Evolutionary conservation across 805 yeast species (phyloP).

Genomic region (Blastobotrys mokoenaii): DNA sequence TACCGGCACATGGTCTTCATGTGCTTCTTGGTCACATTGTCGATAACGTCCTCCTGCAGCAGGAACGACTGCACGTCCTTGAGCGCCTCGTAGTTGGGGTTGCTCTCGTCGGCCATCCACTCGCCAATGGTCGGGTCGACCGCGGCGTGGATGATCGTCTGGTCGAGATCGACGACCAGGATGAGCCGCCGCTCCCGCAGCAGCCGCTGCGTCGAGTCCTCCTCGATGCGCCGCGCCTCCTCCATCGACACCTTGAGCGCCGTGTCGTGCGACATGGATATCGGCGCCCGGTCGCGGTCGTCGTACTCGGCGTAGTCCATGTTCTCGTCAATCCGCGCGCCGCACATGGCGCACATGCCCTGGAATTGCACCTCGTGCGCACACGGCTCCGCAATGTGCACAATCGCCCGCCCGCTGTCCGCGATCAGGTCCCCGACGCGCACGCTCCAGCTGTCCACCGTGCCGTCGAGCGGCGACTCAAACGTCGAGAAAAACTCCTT

Average conservation of each 20-base stretch:
- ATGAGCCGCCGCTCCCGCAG: constrained; percentile 61
- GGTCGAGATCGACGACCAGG: constrained; percentile 92
- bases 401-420: constrained; percentile 39
- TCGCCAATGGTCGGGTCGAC: constrained; percentile 96
- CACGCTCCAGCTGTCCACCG: constrained; percentile 42
- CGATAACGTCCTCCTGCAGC: constrained; percentile 47
- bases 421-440: constrained; percentile 51
- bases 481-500: constrained; percentile 39
- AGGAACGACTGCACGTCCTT: constrained; percentile 73
- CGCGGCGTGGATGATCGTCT: constrained; percentile 94
- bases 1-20: constrained; percentile 62
- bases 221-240: constrained; percentile 83
- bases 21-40: constrained; percentile 42
- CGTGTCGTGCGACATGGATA: constrained; percentile 81
- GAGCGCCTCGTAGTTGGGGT: constrained; percentile 79
- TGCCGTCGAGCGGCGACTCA: constrained; percentile 79
- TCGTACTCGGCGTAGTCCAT: constrained; percentile 63
- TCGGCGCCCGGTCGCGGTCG: constrained; percentile 68
- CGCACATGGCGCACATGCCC: constrained; percentile 91
- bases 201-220: constrained; percentile 51
- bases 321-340: constrained; percentile 58
- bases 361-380: constrained; percentile 90
- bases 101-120: constrained; percentile 81
- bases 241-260: constrained; percentile 73
- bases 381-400: constrained; percentile 70